Evolutionary conservation across 2,329 filamentous ascomycete species (phyloP).

Genomic region (Thelonectria blattea): DNA sequence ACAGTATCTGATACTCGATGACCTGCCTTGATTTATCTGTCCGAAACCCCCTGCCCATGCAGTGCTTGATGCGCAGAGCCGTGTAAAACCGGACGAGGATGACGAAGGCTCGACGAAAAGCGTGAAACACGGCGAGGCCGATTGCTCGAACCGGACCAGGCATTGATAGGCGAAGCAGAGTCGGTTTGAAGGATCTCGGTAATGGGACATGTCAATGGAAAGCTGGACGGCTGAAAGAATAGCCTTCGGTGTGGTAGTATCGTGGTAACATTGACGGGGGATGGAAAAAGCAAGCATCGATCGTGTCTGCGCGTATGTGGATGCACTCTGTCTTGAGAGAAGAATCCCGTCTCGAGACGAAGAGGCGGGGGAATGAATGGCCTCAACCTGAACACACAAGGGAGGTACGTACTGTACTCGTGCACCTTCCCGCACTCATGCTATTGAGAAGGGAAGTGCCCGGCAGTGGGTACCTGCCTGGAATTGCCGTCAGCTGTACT

Average conservation of each 20-base stretch:
- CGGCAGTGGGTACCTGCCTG: background rate
- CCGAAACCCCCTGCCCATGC: constrained; percentile 24
- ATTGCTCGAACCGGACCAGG: background rate
- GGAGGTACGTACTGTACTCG: background rate
- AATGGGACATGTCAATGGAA: constrained; percentile 5
- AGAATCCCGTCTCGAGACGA: background rate
- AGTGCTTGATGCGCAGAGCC: background rate
- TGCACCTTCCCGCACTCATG: background rate
- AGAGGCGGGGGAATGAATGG: constrained; percentile 3
- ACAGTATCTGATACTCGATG: constrained; percentile 3
- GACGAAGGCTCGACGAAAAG: background rate
- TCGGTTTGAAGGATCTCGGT: background rate
- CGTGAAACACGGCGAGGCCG: background rate
- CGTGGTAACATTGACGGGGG: constrained; percentile 28
- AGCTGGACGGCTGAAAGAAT: background rate
- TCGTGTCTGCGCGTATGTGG: constrained; percentile 34
- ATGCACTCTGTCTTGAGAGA: background rate
- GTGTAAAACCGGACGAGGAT: background rate
- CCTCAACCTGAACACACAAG: background rate
- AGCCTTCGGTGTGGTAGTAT: constrained; percentile 26
- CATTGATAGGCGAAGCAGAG: background rate
- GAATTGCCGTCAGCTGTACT: too few relatives aligned
- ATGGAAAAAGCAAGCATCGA: constrained; percentile 33
- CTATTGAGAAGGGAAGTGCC: background rate
- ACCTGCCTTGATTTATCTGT: constrained; percentile 9